Conservation (phyloP, 768 basidiomycete species). For the Russula virescens region DNA sequence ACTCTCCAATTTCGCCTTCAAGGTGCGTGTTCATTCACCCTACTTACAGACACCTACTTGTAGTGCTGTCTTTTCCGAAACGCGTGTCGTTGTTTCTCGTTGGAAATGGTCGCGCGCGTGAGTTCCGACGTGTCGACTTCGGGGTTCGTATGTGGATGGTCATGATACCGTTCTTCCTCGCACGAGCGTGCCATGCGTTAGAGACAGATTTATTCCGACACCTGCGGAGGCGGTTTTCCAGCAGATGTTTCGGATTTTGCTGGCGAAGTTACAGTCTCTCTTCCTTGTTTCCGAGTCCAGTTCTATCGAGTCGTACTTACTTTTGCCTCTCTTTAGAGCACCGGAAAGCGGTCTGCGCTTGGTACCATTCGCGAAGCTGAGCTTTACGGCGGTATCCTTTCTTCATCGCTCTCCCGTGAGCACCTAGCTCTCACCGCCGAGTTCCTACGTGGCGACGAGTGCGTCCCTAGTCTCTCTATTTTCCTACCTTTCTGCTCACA, state of each 20-base stretch:
- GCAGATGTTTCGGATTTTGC: not conserved
- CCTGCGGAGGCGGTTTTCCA: not conserved
- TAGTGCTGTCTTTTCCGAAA: not conserved
- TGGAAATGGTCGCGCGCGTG: not conserved
- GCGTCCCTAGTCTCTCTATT: conserved; percentile 36
- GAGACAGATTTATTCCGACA: not conserved
- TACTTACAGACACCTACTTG: not conserved
- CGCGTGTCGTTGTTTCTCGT: not conserved
- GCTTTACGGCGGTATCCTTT: conserved; percentile 88
- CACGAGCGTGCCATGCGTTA: not conserved
- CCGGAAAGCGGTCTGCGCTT: conserved; percentile 77
- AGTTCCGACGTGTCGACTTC: not conserved
- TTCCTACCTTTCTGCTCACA: not conserved
- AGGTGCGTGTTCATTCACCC: conserved; percentile 49
- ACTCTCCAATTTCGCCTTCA: conserved; percentile 98
- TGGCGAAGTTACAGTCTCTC: not conserved
- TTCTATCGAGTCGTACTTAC: not conserved
- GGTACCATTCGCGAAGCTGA: conserved; percentile 90
- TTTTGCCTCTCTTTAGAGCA: conserved; percentile 53
- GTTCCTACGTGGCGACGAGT: conserved; percentile 95
- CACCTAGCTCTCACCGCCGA: conserved; percentile 91
- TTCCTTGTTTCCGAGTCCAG: not conserved
- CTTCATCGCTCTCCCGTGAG: conserved; percentile 78
- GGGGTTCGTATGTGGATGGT: not conserved
- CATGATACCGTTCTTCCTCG: not conserved